Percentiles rank a stretch among this genome's conserved stretches.
These are phyloP conservation scores for Kurtzmaniella quercitrusa DNA, from an alignment of 1,139 yeast genomes.

Conservation along the genomic window DNA sequence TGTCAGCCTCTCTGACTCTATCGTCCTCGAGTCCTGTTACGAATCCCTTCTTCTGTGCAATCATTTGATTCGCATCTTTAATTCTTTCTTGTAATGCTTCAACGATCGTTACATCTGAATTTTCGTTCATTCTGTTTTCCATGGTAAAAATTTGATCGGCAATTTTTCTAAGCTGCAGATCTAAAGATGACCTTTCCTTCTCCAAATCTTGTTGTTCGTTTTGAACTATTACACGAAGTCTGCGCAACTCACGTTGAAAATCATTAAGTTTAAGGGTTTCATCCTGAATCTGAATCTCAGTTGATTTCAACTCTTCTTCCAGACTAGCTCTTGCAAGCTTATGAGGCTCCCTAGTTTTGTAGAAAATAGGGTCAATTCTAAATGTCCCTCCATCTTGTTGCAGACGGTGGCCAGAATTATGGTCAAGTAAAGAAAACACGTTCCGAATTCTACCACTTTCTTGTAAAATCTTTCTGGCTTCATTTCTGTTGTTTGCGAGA, in stretches of 20 bases:
- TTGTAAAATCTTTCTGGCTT: constrained; percentile 43
- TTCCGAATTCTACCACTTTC: constrained; percentile 35
- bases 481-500: constrained; percentile 45
- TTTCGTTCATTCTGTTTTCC: constrained; percentile 30
- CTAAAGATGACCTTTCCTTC: constrained; percentile 12
- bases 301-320: constrained; percentile 17
- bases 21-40: constrained; percentile 26
- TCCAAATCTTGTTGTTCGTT: constrained; percentile 12
- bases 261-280: constrained; percentile 14
- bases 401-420: constrained; percentile 39
- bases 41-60: constrained; percentile 24
- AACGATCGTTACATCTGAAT: constrained; percentile 30
- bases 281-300: constrained; percentile 15
- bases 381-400: constrained; percentile 38
- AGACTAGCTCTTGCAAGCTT: constrained; percentile 27
- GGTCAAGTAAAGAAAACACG: constrained; percentile 43
- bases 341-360: constrained; percentile 22
- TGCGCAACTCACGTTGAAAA: constrained; percentile 16
- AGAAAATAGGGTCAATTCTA: constrained; percentile 58
- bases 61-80: constrained; percentile 25
- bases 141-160: constrained; percentile 17
- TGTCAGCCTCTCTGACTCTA: constrained; percentile 14
- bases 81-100: constrained; percentile 29
- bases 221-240: constrained; percentile 13
- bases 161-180: constrained; percentile 16